phyloP scores from a whole-genome alignment of 768 basidiomycete genomes.

The Boletus rubescentipes region DNA sequence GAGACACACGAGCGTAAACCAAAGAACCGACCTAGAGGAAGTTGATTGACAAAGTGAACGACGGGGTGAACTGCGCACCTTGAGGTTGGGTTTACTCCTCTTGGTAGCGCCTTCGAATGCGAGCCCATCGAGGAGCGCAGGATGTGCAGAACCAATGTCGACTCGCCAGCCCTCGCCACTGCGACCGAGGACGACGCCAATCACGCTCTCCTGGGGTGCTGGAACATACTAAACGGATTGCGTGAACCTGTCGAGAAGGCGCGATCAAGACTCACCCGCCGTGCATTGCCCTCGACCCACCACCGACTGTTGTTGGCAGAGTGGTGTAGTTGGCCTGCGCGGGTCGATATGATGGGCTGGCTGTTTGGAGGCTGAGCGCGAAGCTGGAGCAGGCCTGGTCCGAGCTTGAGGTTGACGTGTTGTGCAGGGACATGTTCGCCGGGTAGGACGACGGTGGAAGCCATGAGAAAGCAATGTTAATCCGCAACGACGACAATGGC shows the following conservation, averaged over 20 bases:
- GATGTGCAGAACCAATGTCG: slow-evolving; percentile 88
- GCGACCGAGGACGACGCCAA: slow-evolving; percentile 78
- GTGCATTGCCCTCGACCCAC: slow-evolving; percentile 88
- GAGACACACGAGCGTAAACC: slow-evolving; percentile 88
- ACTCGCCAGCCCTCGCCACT: slow-evolving; percentile 90
- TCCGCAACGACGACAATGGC: slow-evolving; percentile 22
- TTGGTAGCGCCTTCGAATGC: slow-evolving; percentile 98
- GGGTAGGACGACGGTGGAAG: slow-evolving; percentile 64
- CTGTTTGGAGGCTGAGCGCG: slow-evolving; percentile 15
- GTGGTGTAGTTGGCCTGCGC: slow-evolving; percentile 68
- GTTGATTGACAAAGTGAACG: slow-evolving; percentile 6
- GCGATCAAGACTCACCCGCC: slow-evolving; percentile 59
- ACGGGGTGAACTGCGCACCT: slow-evolving; percentile 45
- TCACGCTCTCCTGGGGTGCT: slow-evolving; percentile 83
- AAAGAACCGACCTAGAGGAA: slow-evolving; percentile 75
- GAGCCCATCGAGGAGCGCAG: slow-evolving; percentile 80
- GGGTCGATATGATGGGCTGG: slow-evolving; percentile 52
- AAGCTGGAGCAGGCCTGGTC: slow-evolving; percentile 73
- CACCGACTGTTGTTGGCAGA: slow-evolving; percentile 72
- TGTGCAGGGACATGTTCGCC: slow-evolving; percentile 76
- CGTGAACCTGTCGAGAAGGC: neutral
- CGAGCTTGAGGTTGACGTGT: slow-evolving; percentile 80
- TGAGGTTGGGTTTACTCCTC: slow-evolving; percentile 90
- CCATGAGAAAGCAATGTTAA: slow-evolving; percentile 37
- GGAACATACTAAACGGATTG: slow-evolving; percentile 72